Evolutionary conservation across 2,329 filamentous ascomycete species (phyloP), one percentile per base, ranked within the genome.

Genomic region (Colletotrichum sp.): DNA sequence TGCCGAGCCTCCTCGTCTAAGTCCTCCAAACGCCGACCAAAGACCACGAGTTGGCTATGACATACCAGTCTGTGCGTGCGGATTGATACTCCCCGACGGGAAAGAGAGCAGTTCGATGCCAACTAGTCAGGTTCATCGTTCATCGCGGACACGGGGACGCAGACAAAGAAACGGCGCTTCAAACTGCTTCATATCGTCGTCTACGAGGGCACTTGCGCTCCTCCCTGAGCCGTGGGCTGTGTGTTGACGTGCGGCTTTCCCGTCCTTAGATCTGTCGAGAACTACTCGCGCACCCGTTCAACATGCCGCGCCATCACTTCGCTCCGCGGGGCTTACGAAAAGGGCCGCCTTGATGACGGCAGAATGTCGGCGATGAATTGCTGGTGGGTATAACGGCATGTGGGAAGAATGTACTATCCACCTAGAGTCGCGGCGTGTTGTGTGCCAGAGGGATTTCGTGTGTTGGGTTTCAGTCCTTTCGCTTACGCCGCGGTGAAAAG

Each of bases 391-490:
- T 29, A 61, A 52, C 29, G 49, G 34, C 49, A 65, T 55, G 34
- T 73, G 69, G 63, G 39, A 27, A 67, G 55, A 59, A 8, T 44
- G 59, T 11, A 32, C 44, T 61, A 52, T 64, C 70, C 57, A 59
- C 44, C 29, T n/a, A 11, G 59, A 69, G 64, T 61, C 59, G 74
- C 29, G 49, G 74, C 70, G 27, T 65, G 64, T 69, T 65, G 36
- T 74, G 74, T 73, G 59, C 64, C 70, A 74, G 70, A 69, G 70
- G 49, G 34, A 76, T 74, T 65, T 74, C 64, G 59, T 76, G 70
- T 74, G 59, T 11, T 59, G 44, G 59, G 70, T 73, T 76, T 76
- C 63, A 73, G 70, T 69, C 22, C 32, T 39, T 12, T 49, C 22
- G 34, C 70, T 12, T n/a, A 61, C 22, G 34, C 70, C 49, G 59